phyloP scores from a whole-genome alignment of 73 alveolate genomes.

The Tetrahymena thermophila region DNA sequence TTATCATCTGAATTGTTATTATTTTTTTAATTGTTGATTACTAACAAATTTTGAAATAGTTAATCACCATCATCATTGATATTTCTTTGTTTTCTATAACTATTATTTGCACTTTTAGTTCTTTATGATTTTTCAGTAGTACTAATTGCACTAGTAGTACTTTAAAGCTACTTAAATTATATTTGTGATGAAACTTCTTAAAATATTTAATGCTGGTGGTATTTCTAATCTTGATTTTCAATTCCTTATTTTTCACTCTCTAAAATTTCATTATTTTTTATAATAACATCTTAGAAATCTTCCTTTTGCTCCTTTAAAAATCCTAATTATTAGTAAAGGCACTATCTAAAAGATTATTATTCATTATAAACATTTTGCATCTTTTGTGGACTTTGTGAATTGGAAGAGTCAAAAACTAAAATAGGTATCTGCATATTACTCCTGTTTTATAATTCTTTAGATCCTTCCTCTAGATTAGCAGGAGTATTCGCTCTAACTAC shows the following conservation, averaged over 20 bases:
- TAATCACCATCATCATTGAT: not conserved
- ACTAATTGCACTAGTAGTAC: not conserved
- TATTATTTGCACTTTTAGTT: not conserved
- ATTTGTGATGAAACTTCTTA: not conserved
- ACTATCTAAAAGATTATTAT: not conserved
- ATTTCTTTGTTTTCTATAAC: not conserved
- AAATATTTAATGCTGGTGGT: not conserved
- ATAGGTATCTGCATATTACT: not conserved
- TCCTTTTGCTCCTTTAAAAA: not conserved
- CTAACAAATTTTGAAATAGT: not conserved
- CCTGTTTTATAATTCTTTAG: not conserved
- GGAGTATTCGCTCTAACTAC: not conserved
- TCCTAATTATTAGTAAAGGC: not conserved
- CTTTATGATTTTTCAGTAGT: not conserved
- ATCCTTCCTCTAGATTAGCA: not conserved
- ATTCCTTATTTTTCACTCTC: not conserved
- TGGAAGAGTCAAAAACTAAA: not conserved
- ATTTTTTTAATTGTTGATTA: too few relatives aligned
- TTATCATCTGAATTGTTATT: too few relatives aligned
- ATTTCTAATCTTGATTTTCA: not conserved
- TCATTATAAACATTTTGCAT: not conserved
- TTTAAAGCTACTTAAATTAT: not conserved
- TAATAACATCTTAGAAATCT: not conserved
- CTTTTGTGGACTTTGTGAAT: not conserved
- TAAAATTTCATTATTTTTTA: not conserved